These are phyloP conservation scores for Pyricularia sp. DNA, from an alignment of 2,329 filamentous ascomycete genomes.

Conservation along the genomic window DNA sequence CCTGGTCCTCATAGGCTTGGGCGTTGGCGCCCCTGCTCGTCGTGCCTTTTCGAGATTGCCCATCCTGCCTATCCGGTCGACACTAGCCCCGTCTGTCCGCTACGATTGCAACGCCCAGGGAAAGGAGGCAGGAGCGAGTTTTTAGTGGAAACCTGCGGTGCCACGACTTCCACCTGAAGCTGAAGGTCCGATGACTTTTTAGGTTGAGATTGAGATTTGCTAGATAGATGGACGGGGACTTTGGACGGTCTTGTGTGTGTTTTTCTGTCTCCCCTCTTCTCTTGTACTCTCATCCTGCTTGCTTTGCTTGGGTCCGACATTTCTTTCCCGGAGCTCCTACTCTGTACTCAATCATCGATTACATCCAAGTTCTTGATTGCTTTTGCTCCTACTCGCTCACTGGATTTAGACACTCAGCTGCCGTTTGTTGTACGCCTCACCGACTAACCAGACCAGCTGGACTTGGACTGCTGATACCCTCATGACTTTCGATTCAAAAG, in stretches of 20 bases:
- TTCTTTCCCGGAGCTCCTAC: neutral
- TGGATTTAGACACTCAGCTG: neutral
- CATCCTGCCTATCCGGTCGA: neutral
- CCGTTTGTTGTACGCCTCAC: neutral
- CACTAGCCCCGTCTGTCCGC: neutral
- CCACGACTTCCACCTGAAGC: neutral
- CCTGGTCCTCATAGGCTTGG: neutral
- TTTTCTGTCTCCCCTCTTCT: neutral
- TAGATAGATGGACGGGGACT: neutral
- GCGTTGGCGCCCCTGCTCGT: neutral
- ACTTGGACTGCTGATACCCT: neutral
- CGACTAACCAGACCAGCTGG: neutral
- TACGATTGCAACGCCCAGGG: neutral
- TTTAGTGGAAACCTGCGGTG: slow-evolving; percentile 1
- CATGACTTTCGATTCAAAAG: neutral
- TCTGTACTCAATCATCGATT: neutral
- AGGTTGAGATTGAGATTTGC: neutral
- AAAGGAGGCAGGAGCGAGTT: neutral
- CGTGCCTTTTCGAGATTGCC: neutral
- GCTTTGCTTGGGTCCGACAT: neutral
- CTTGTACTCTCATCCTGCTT: neutral
- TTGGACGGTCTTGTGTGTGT: neutral
- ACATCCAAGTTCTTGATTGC: neutral
- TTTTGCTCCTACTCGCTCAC: neutral
- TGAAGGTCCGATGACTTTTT: neutral